Percentiles rank a stretch among this genome's conserved stretches.
phyloP scores from a whole-genome alignment of 768 basidiomycete genomes.

The Coprinopsis strossmayeri region DNA sequence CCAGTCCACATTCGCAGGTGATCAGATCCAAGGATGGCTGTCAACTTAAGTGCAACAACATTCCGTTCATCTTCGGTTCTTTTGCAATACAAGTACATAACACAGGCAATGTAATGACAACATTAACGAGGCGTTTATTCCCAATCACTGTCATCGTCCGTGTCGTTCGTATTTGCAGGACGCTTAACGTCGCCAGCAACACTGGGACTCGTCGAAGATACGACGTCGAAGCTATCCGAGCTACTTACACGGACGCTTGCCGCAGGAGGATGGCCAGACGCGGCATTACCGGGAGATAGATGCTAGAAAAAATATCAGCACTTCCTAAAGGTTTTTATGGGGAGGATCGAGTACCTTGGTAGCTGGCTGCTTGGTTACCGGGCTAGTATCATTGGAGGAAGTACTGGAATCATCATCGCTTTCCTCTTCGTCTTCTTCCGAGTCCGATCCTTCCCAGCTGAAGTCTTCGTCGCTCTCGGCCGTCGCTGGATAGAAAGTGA shows the following conservation, averaged over 20 bases:
- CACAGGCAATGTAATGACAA: too few species aligned
- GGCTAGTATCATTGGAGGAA: not conserved
- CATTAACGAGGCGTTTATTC: too few species aligned
- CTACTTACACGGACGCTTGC: slow-evolving; percentile 13
- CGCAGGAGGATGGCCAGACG: not conserved
- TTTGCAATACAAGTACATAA: too few species aligned
- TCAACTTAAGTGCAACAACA: too few species aligned
- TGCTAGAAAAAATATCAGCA: not conserved
- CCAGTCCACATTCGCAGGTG: too few species aligned
- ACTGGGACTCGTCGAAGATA: slow-evolving; percentile 49
- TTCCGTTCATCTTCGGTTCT: too few species aligned
- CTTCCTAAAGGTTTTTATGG: not conserved
- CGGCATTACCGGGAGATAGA: not conserved
- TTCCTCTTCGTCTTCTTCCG: slow-evolving; percentile 19
- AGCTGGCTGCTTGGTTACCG: not conserved
- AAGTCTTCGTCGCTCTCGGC: slow-evolving; percentile 79
- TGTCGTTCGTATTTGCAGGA: slow-evolving; percentile 15
- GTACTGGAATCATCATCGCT: not conserved
- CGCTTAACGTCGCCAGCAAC: slow-evolving; percentile 30
- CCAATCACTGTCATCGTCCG: slow-evolving; percentile 57
- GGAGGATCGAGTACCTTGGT: not conserved
- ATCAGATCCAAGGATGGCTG: too few species aligned
- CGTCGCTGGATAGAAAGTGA: too few species aligned
- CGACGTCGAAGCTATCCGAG: slow-evolving; percentile 64
- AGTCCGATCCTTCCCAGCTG: slow-evolving; percentile 91